Base-by-base conservation (phyloP, 2,329 filamentous ascomycete species). In the Trichothecium roseum region DNA sequence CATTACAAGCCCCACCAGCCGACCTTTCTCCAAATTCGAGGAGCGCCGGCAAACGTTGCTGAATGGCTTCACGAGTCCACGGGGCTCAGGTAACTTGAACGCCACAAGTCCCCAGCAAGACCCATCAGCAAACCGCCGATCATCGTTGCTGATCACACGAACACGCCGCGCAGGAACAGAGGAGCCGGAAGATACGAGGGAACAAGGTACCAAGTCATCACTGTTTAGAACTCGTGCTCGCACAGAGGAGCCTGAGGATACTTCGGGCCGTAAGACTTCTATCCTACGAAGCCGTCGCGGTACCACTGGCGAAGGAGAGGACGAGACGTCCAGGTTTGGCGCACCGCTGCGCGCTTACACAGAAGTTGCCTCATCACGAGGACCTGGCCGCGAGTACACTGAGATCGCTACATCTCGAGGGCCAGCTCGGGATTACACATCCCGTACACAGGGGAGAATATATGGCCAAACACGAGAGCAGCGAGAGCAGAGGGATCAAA, bases 311-410 rank as follows among this genome's bases (percentile, higher is more conserved):
- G 62, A 67, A 22, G 62, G 72, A 2, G 66, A 69, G 9, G 67
- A 72, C 2, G 66, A 69, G 15, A 24, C 6, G 32, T 31, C 50
- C n/a, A 59, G 63, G 22, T 65, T 70, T 42, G 66, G 70, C n/a
- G 63, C 68, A 3, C 72, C 74, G 1, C 78, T 75, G 4, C 63
- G 77, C 17, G 73, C 74, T 4, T 56, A 62, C 26, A 78, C 74
- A 1, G 76, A 81, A 40, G 62, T 68, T 35, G 65, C 60, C 18
- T 48, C 55, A 42, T 40, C 64, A 58, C 45, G 54, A 29, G 38
- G 39, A 27, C 39, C 42, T n/a, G 39, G 47, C 12, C 47, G 49
- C 18, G 54, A 59, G 29, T 48, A 48, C 18, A 37, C 30, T 24
- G 30, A 36, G 26, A 35, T 40, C 10, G 35, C 35, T 12, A 10